Evolutionary conservation across 2,329 filamentous ascomycete species (phyloP).

Genomic region (Colletotrichum destructivum): DNA sequence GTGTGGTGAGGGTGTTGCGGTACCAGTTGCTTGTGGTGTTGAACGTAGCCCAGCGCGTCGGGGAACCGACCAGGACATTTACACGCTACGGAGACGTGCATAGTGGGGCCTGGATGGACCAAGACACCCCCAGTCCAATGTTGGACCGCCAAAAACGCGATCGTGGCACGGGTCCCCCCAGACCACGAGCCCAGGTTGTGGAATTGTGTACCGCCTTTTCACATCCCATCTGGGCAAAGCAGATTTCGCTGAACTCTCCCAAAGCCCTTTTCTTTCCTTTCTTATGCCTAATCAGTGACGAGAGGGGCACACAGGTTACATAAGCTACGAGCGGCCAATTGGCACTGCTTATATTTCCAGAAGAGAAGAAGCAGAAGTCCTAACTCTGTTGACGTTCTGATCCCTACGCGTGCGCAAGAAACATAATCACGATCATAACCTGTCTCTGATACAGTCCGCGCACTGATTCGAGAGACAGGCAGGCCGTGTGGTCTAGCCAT

Average conservation of each 20-base stretch:
- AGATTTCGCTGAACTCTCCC: not conserved
- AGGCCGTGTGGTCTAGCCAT: not conserved
- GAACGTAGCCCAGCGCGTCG: conserved; percentile 36
- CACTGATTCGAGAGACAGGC: not conserved
- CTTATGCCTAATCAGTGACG: not conserved
- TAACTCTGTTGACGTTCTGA: not conserved
- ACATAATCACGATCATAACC: not conserved
- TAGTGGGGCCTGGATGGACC: conserved; percentile 4
- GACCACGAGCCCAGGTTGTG: conserved; percentile 1
- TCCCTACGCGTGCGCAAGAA: not conserved
- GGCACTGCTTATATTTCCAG: not conserved
- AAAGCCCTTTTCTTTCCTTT: not conserved
- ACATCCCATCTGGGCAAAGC: not conserved
- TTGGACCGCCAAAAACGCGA: conserved; percentile 25
- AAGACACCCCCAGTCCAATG: not conserved
- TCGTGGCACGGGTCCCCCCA: conserved; percentile 32
- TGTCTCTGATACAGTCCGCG: not conserved
- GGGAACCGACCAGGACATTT: conserved; percentile 21
- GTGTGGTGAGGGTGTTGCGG: conserved; percentile 28
- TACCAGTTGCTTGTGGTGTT: conserved; percentile 35
- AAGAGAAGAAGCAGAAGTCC: not conserved
- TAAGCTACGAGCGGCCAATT: not conserved
- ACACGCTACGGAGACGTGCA: conserved; percentile 24
- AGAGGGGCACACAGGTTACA: not conserved
- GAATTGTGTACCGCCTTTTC: conserved; percentile 6